Conservation (phyloP, 176 grass and related monocot genomes). For the Pontederia paniculata region DNA sequence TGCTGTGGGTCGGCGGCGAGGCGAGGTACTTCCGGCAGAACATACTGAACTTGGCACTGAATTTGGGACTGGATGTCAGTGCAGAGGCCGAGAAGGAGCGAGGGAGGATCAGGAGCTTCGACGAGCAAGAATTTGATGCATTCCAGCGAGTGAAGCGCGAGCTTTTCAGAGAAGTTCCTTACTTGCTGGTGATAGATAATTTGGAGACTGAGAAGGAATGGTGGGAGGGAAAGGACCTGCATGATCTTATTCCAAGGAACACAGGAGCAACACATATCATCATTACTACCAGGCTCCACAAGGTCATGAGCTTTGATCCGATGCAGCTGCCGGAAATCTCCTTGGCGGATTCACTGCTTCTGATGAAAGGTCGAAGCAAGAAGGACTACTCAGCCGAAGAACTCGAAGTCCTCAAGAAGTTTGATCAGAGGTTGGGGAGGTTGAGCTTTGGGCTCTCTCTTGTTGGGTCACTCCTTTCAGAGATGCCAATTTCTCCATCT, state of each 20-base stretch:
- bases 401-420: slow-evolving; percentile 60
- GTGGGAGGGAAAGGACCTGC: slow-evolving; percentile 98
- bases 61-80: slow-evolving; percentile 71
- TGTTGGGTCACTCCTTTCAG: slow-evolving; percentile 67
- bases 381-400: slow-evolving; percentile 68
- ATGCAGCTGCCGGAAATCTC: slow-evolving; percentile 75
- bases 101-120: slow-evolving; percentile 79
- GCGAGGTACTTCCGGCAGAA: slow-evolving; percentile 75
- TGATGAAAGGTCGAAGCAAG: slow-evolving; percentile 77
- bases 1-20: slow-evolving; percentile 81
- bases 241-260: slow-evolving; percentile 92
- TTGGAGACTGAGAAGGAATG: slow-evolving; percentile 89
- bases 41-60: slow-evolving; percentile 73
- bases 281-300: slow-evolving; percentile 56
- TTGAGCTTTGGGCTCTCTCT: slow-evolving; percentile 84
- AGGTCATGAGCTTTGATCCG: slow-evolving; percentile 75
- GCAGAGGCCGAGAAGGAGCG: slow-evolving; percentile 89
- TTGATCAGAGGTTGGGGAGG: slow-evolving; percentile 73
- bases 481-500: slow-evolving; percentile 71
- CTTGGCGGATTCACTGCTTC: slow-evolving; percentile 41
- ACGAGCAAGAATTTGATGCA: slow-evolving; percentile 88
- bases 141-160: slow-evolving; percentile 89
- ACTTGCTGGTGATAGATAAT: slow-evolving; percentile 91
- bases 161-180: slow-evolving; percentile 84
- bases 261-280: slow-evolving; percentile 78